phyloP scores from a whole-genome alignment of 2,329 filamentous ascomycete genomes.

The Pseudogymnoascus sp. region DNA sequence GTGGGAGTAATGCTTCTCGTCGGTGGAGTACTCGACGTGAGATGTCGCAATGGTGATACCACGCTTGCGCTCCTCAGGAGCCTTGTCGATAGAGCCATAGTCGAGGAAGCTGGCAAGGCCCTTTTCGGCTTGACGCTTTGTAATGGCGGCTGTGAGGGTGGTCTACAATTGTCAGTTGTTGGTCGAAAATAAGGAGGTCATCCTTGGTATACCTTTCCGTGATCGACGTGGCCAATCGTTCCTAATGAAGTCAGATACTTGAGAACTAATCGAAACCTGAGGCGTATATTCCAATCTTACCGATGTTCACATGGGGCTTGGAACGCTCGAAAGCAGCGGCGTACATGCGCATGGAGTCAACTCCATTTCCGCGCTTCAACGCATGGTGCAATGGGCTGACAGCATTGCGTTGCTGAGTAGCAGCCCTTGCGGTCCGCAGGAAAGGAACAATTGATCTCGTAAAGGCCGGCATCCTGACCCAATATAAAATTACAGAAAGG shows the following conservation, averaged over 20 bases:
- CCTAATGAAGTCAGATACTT: conserved; percentile 39
- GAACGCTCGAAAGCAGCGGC: conserved; percentile 68
- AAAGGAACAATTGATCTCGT: conserved; percentile 72
- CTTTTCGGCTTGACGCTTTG: conserved; percentile 94
- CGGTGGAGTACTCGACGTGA: conserved; percentile 97
- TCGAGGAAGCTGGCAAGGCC: conserved; percentile 91
- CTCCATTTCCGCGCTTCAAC: conserved; percentile 54
- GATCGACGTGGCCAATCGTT: conserved; percentile 99
- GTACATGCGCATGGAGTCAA: conserved; percentile 58
- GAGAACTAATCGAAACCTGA: conserved; percentile 10
- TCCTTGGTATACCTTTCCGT: conserved; percentile 71
- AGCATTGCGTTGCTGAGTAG: conserved; percentile 60
- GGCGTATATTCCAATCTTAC: conserved; percentile 40
- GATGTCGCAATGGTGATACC: conserved; percentile 99
- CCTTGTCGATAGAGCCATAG: conserved; percentile 97
- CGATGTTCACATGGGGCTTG: conserved; percentile 98
- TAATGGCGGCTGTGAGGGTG: conserved; percentile 96
- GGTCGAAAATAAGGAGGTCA: conserved; percentile 12
- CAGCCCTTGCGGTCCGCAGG: conserved; percentile 71
- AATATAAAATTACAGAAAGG: conserved; percentile 13
- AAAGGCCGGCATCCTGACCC: conserved; percentile 67
- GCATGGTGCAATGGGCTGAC: conserved; percentile 71
- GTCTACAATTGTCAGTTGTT: conserved; percentile 52
- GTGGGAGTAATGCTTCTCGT: conserved; percentile 93
- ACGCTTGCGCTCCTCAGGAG: conserved; percentile 97